Base-by-base conservation (phyloP, 345 rosid genomes). In the Raphanus raphanistrum region DNA sequence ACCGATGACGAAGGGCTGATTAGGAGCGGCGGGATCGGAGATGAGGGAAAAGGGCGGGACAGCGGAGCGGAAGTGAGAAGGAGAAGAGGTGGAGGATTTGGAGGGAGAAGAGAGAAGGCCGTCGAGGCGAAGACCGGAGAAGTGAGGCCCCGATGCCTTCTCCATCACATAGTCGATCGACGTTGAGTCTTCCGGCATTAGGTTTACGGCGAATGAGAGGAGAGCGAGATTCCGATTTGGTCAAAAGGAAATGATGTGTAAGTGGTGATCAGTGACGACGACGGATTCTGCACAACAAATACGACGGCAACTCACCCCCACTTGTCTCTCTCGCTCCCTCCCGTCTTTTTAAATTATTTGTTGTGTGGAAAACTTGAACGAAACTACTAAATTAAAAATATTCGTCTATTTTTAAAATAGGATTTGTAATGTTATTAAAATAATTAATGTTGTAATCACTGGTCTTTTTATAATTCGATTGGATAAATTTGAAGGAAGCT, bases 101-200 rank as follows among this genome's bases (percentile, higher is more conserved):
- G 88, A 76, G 13, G 93, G 85, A 25, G 93, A 84, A 16, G 97
- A 83, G 43, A 81, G 85, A 60, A 85, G 88, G 57, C 90, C 89
- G 82, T 92, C 96, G 38, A 88, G 85, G 60, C 90, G 99, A 48
- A 96, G 88, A 79, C 99, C 98, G 79, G 99, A 96, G 90, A 93
- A 96, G 90, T 96, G 99, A 15, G 97, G 93, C 38, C 99, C 98
- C 10, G 91, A 91, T 2, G 99, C 96, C 80, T 89, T 92, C 89
- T 93, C 99, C 98, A 96, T 96, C 71, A 84, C 96, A 76, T 84
- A 90, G 80, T 92, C 99, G 15, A 91, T 88, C 55, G 89, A 83
- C 41, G 48, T 79, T 7, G 89, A 79, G 62, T 83, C 87, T 79
- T 82, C 94, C 82, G 87, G 85, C 94, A 87, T 86, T 70, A 11